These are phyloP conservation scores for Canavalia gladiata DNA, from an alignment of 306 rosid genomes.

Conservation along the genomic window DNA sequence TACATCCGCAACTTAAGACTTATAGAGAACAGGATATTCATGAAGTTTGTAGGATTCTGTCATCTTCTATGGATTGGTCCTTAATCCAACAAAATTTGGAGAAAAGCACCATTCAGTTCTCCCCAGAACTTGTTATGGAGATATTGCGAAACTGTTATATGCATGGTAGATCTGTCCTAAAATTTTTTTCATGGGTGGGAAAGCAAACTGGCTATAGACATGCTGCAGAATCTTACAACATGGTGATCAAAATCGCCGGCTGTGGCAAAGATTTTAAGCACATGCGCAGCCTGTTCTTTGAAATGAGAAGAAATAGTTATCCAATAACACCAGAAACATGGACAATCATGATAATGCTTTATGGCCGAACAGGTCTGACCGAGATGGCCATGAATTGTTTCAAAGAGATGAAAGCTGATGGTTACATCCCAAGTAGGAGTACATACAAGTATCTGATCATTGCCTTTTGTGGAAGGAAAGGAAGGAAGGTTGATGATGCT, in stretches of 20 bases:
- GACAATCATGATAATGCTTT: constrained; percentile 92
- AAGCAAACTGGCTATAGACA: constrained; percentile 69
- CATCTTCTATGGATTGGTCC: constrained; percentile 67
- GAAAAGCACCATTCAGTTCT: constrained; percentile 62
- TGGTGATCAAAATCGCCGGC: constrained; percentile 89
- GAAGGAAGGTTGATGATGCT: constrained; percentile 86
- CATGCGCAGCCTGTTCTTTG: constrained; percentile 83
- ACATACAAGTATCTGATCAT: constrained; percentile 85
- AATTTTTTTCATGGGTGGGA: constrained; percentile 84
- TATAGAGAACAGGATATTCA: constrained; percentile 62
- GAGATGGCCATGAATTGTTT: constrained; percentile 75
- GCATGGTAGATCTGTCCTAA: constrained; percentile 64
- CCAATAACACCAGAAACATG: constrained; percentile 80
- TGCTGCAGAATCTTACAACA: constrained; percentile 79
- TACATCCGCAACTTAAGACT: constrained; percentile 51
- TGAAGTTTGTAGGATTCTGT: constrained; percentile 61
- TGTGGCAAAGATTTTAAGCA: constrained; percentile 87
- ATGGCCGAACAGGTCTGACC: constrained; percentile 88
- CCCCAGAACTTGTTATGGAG: constrained; percentile 72
- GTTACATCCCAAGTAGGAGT: constrained; percentile 65
- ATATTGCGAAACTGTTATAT: constrained; percentile 59
- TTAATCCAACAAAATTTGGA: constrained; percentile 66
- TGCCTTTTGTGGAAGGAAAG: constrained; percentile 76
- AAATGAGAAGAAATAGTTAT: constrained; percentile 79
- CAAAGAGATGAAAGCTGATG: constrained; percentile 73